A percentile compares a stretch with the other conserved stretches of the same genome.
Conservation (phyloP, 176 grass and related monocot genomes). For the Dendrocalamus sinicus region DNA sequence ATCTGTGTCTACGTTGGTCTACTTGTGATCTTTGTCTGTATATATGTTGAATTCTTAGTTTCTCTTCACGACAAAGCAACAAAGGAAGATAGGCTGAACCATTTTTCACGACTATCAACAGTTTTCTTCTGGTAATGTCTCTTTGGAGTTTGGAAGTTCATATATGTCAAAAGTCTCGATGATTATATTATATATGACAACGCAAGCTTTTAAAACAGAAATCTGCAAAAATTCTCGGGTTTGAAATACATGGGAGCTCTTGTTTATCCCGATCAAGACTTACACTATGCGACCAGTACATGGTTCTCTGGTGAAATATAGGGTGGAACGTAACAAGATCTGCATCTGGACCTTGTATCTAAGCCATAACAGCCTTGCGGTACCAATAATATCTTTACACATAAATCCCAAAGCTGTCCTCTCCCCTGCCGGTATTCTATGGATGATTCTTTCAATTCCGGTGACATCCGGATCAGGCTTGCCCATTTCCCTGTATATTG, state of each 20-base stretch:
- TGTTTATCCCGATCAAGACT: constrained; percentile 2
- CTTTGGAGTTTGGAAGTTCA: neutral
- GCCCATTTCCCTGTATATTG: constrained; percentile 30
- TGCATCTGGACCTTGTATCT: constrained; percentile 56
- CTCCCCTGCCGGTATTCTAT: constrained; percentile 54
- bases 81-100: neutral
- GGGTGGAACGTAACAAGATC: constrained; percentile 76
- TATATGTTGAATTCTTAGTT: neutral
- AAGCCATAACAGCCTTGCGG: constrained; percentile 57
- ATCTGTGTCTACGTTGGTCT: constrained; percentile 86
- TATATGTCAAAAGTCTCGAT: neutral
- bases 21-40: neutral
- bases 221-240: neutral
- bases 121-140: too few relatives aligned
- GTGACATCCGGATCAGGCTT: constrained; percentile 27
- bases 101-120: too few relatives aligned
- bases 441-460: constrained; percentile 60
- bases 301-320: constrained; percentile 84
- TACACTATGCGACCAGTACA: constrained; percentile 63
- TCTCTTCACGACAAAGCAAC: neutral
- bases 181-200: too few relatives aligned
- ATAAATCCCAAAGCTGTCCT: constrained; percentile 65
- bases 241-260: neutral
- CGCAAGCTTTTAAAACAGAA: neutral
- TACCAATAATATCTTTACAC: constrained; percentile 92